Evolutionary conservation across 2,329 filamentous ascomycete genomes (phyloP), one percentile per base, ranked within the genome.

Genomic region (Neoascochyta sp.): DNA sequence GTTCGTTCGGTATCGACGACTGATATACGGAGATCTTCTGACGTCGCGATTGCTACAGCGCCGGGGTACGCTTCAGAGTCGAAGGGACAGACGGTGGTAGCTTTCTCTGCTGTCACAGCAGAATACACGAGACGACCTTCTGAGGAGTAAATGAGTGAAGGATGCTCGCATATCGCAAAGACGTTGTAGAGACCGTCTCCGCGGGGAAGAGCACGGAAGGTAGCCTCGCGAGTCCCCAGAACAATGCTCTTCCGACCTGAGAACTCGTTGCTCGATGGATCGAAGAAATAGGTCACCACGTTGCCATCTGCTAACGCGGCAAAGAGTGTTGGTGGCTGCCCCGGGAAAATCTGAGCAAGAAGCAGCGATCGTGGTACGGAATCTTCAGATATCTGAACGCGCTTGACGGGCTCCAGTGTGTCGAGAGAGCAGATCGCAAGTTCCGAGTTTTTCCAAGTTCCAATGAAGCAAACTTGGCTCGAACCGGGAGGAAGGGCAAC

Each of bases 111-210:
- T 9, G 90, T 95, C 2, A 95, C 86, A 2, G 92, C 89, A 4
- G 89, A 95, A 65, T 93, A 98, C 1, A 95, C 80, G 22, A 95
- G 83, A 13, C 89, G 77, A 1, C 85, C 86, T 55, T 95, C 88
- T 0, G 81, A 80, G 7, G 84, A 85, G 56, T 98, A 95, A 27
- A 98, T 95, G 32, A 98, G 66, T 42, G 86, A 95, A 0, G 92
- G 86, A 54, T 95, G 87, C 52, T 98, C 92, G 34, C 88, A 95
- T 0, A 87, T 94, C 1, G 88, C 87, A 57, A 98, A 94, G 1
- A 98, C 81, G 48, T 85, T 93, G 56, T 75, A 84, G 1, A 86
- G 67, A 0, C 62, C 71, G 29, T 81, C 69, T 1, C 70, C 70
- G 28, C 81, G 76, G 0, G 88, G 86, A 2, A 98, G 66, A 13